Percentiles rank a stretch among this genome's conserved stretches.
Evolutionary conservation across 2,329 filamentous ascomycete genomes (phyloP).

Genomic region (Boeremia lycopersici): DNA sequence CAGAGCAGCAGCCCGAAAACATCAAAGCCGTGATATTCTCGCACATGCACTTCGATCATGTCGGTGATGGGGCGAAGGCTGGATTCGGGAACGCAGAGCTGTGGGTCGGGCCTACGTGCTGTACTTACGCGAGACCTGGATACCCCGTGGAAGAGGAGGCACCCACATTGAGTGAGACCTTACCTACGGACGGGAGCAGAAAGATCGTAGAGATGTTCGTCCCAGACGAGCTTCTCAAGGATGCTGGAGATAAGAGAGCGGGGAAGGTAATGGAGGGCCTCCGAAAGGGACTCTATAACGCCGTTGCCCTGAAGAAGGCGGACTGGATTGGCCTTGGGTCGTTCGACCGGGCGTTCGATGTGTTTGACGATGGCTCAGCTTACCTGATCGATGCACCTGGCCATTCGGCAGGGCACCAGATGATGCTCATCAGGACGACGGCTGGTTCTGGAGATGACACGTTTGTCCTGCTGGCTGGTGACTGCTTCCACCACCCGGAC

Average conservation of each 20-base stretch:
- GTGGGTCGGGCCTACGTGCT: conserved; percentile 47
- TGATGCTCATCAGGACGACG: conserved; percentile 39
- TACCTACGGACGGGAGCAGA: conserved; percentile 51
- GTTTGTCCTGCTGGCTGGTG: conserved; percentile 41
- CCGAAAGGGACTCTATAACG: conserved; percentile 35
- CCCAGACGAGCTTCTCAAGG: conserved; percentile 35
- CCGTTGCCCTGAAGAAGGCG: conserved; percentile 31
- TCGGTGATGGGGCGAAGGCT: conserved; percentile 48
- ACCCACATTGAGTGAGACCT: conserved; percentile 48
- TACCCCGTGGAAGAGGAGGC: conserved; percentile 33
- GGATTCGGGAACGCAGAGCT: conserved; percentile 46
- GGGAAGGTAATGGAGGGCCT: conserved; percentile 33
- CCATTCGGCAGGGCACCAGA: conserved; percentile 60
- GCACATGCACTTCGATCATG: conserved; percentile 50
- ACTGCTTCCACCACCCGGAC: conserved; percentile 40
- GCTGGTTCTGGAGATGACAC: conserved; percentile 15
- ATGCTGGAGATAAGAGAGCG: conserved; percentile 30
- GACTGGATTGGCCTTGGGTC: conserved; percentile 48
- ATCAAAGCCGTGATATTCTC: conserved; percentile 50
- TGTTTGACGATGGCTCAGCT: conserved; percentile 57
- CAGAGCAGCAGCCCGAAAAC: conserved; percentile 45
- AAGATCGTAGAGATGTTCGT: conserved; percentile 48
- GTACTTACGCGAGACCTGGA: conserved; percentile 39
- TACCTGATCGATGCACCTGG: conserved; percentile 59
- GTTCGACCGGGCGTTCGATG: conserved; percentile 55